Evolutionary conservation across 2,329 filamentous ascomycete species (phyloP).

Genomic region (Fonsecaea pedrosoi): DNA sequence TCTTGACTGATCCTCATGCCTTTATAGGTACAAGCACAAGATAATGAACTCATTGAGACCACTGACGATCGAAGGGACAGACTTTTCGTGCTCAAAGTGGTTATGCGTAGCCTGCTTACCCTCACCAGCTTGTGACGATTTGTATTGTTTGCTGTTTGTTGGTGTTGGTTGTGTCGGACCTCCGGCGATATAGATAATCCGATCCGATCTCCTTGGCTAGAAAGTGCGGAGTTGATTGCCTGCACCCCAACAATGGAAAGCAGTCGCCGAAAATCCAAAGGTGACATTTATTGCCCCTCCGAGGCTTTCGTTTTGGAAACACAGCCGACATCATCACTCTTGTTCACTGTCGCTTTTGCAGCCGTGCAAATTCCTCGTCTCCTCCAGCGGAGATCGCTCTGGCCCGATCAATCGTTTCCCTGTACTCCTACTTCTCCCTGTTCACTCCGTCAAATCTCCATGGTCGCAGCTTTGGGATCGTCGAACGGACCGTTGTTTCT

Average conservation of each 20-base stretch:
- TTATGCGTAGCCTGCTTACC: neutral
- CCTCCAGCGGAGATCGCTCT: conserved; percentile 16
- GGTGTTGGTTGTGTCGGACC: neutral
- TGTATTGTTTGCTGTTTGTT: neutral
- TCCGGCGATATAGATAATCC: conserved; percentile 13
- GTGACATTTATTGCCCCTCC: conserved; percentile 12
- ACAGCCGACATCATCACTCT: conserved; percentile 7
- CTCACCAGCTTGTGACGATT: neutral
- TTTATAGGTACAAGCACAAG: neutral
- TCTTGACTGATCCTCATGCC: neutral
- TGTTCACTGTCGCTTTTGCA: neutral
- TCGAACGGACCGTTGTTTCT: conserved; percentile 20
- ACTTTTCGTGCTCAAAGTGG: neutral
- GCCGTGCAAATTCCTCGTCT: conserved; percentile 1
- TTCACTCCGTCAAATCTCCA: conserved; percentile 20
- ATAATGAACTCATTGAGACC: neutral
- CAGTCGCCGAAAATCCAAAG: conserved; percentile 1
- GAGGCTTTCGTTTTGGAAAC: conserved; percentile 19
- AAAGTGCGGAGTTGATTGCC: conserved; percentile 1
- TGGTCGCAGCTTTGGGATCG: conserved; percentile 21
- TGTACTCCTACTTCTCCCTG: neutral
- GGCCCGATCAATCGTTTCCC: neutral
- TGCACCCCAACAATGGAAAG: neutral
- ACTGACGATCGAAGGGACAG: neutral
- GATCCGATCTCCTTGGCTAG: conserved; percentile 4